Percentiles rank a stretch among this genome's conserved stretches.
Evolutionary conservation across 257 asterid genomes (phyloP).

Genomic region (Rehmannia glutinosa): DNA sequence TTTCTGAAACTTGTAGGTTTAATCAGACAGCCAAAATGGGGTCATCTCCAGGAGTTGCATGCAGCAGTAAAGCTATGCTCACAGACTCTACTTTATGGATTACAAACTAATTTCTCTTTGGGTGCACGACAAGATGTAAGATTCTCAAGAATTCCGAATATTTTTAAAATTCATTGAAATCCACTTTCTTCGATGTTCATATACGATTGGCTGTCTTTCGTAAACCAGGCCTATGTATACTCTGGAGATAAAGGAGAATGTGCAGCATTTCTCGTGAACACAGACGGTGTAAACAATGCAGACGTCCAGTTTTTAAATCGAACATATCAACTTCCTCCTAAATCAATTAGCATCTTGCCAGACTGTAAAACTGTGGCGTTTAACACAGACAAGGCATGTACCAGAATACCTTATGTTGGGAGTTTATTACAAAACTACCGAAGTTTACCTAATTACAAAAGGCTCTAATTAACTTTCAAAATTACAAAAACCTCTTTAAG

Average conservation of each 20-base stretch:
- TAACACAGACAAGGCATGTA: conserved; percentile 77
- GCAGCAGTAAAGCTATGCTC: conserved; percentile 56
- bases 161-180: neutral
- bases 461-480: neutral
- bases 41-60: conserved; percentile 74
- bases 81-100: conserved; percentile 51
- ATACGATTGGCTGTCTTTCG: neutral
- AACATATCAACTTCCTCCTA: conserved; percentile 47
- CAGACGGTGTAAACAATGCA: conserved; percentile 22
- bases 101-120: conserved; percentile 28
- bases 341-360: conserved; percentile 84
- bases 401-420: too few species aligned
- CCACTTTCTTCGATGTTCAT: neutral
- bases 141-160: neutral
- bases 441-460: neutral
- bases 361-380: conserved; percentile 68
- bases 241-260: conserved; percentile 48
- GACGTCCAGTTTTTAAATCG: conserved; percentile 44
- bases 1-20: conserved; percentile 35
- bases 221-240: conserved; percentile 56
- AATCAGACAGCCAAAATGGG: conserved; percentile 82
- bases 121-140: conserved; percentile 68
- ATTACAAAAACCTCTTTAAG: neutral
- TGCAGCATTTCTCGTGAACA: conserved; percentile 81
- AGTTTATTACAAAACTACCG: too few species aligned